Conservation (phyloP, 257 asterid genomes). For the Solanum corneliomulleri region DNA sequence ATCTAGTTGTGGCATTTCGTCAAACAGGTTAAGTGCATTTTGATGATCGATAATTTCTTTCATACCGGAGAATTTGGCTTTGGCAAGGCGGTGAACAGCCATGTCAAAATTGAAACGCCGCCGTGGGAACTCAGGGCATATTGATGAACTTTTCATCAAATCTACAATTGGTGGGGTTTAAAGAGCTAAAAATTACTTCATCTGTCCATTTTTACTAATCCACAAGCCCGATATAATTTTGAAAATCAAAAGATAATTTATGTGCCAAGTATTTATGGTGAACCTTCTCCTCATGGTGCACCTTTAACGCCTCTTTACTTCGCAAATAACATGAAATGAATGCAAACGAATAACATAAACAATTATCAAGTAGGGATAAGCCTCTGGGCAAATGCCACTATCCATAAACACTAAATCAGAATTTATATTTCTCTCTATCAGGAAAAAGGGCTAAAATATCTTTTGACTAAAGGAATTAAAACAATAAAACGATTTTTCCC, state of each 20-base stretch:
- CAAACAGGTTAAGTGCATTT: conserved; percentile 42
- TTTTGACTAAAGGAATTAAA: not conserved
- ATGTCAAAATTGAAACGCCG: not conserved
- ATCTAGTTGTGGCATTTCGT: conserved; percentile 38
- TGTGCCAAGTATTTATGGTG: not conserved
- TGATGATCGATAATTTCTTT: conserved; percentile 20
- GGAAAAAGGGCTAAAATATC: not conserved
- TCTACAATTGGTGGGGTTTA: not conserved
- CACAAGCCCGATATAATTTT: not conserved
- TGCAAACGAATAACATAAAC: not conserved
- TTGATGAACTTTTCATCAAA: conserved; percentile 9
- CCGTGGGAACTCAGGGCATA: conserved; percentile 7
- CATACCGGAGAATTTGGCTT: conserved; percentile 4
- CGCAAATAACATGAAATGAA: not conserved
- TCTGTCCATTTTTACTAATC: not conserved
- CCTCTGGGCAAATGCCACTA: not conserved
- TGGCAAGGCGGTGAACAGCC: conserved; percentile 15
- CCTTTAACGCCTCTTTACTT: not conserved
- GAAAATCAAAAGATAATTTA: not conserved
- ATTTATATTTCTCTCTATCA: not conserved
- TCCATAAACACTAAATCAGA: not conserved
- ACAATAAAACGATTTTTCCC: not conserved
- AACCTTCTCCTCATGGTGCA: not conserved
- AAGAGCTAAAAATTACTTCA: not conserved
- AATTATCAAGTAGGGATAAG: not conserved